Evolutionary conservation across 179 eudicot genomes (phyloP), one percentile per base, ranked within the genome.

Genomic region (Spergularia azorica): DNA sequence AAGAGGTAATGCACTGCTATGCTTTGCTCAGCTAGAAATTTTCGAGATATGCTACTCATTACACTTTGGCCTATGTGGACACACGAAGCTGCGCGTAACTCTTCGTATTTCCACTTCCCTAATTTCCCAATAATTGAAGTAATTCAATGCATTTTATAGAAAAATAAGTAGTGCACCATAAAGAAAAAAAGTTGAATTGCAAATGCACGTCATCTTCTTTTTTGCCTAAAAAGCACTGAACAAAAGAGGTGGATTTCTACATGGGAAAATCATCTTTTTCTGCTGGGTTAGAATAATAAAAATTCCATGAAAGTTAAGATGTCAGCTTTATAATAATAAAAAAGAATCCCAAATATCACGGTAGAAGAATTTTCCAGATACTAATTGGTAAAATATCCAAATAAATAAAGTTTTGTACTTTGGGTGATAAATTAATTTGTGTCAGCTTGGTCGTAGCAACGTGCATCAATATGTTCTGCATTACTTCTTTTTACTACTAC

Each of bases 1-100:
- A 83, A 86, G 86, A 87, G 98, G 99, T 95, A 83, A 15, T 13
- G 3, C 3, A 63, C 2, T 65, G 18, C 13, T 8, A 6, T 41
- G 0, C 70, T n/a, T n/a, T 26, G 32, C 32, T 26, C 1, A 26
- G 32, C 1, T 26, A 26, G 0, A 26, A 3, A 2, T 1, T 36
- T 36, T 36, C 39, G 39, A 36, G 39, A 36, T 36, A 36, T 36
- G 39, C 39, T 36, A 36, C 39, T 36, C 39, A 36, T 36, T 36
- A 4, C 39, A 36, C 39, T 36, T 36, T 36, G 3, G 39, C 4
- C 4, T 26, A 26, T 2, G 4, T 26, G 32, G 32, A 26, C 32
- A 26, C 1, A 26, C 32, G 32, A 2, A 26, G 32, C 32, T 1
- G 32, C 1, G 32, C 32, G 1, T 26, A 36, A 36, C 39, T 2